Base-by-base conservation (phyloP, 495 filamentous ascomycete species). In the Aspergillus steynii region DNA sequence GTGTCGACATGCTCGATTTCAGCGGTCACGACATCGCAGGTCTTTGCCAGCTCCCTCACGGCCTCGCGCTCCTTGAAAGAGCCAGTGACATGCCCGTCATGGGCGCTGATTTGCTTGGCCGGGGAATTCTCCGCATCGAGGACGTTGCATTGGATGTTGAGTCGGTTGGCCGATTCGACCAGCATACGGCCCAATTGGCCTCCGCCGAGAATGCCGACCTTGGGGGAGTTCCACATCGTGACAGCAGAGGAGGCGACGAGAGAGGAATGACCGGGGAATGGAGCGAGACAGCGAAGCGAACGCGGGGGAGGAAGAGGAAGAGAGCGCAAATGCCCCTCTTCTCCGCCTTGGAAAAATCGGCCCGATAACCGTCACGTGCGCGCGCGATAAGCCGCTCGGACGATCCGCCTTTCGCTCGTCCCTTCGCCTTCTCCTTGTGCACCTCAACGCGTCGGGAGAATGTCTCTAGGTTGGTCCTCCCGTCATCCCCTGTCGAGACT, bases 1-100 rank as follows among this genome's bases (percentile, higher is more conserved):
- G 94, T 96, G 66, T 99, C 87, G 58, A 99, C 93, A 79, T 99
- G 95, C 76, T 99, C 95, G 63, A 98, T 98, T 72, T 99, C 95
- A n/a, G 95, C 89, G 7, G 96, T 97, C 32, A 99, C 74, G 14
- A 96, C 84, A 70, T 96, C 92, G 65, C 89, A 95, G 6, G 82
- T 71, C 45, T 83, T 78, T 5, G 96, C 92, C 8, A 99, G 82
- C 69, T 91, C 77, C 15, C 86, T 86, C 61, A 99, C 89, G 32
- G 88, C 87, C 29, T 85, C 84, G 1, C 85, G 76, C 65, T 96
- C 88, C 68, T 89, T 90, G 80, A 96, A 96, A 1, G 91, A 96
- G 50, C 93, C 93, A 37, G 86, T 82, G 49, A 97, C 84, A 73
- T 97, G 93, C 59, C 75, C 76, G 63, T 82, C 76, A 61, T 88